Conservation (phyloP, 179 eudicot genomes). For the Dionaea muscipula region DNA sequence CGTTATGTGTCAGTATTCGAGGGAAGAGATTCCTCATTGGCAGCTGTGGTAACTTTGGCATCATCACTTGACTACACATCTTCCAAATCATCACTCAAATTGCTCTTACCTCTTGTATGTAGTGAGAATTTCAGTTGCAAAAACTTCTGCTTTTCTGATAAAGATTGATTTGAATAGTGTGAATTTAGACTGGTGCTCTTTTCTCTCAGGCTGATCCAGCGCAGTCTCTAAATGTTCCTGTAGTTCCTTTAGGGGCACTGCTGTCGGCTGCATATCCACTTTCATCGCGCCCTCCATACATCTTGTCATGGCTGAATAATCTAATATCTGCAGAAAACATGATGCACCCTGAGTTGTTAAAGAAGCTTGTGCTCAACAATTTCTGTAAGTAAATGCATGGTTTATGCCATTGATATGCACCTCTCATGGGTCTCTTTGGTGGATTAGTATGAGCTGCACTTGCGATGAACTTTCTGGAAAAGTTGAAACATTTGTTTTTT, state of each 20-base stretch:
- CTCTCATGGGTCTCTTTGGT: constrained; percentile 1
- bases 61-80: constrained; percentile 85
- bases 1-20: constrained; percentile 38
- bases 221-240: constrained; percentile 84
- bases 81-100: constrained; percentile 78
- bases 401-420: background rate
- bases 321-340: constrained; percentile 80
- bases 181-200: constrained; percentile 9
- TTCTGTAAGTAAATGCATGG: constrained; percentile 55
- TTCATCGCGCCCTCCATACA: constrained; percentile 74
- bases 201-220: constrained; percentile 87
- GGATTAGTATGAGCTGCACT: background rate
- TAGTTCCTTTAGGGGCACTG: constrained; percentile 83
- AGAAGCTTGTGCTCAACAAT: constrained; percentile 80
- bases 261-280: constrained; percentile 82
- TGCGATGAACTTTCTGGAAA: background rate
- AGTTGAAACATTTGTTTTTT: background rate
- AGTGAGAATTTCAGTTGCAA: background rate
- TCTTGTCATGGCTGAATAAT: constrained; percentile 75
- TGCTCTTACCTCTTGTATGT: constrained; percentile 87
- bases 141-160: constrained; percentile 3
- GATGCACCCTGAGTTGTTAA: constrained; percentile 93
- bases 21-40: constrained; percentile 65
- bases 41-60: constrained; percentile 77
- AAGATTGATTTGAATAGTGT: background rate